Percentiles rank a stretch among this genome's conserved stretches.
phyloP scores from a whole-genome alignment of 1,139 yeast species.

The Suhomyces kunorum region DNA sequence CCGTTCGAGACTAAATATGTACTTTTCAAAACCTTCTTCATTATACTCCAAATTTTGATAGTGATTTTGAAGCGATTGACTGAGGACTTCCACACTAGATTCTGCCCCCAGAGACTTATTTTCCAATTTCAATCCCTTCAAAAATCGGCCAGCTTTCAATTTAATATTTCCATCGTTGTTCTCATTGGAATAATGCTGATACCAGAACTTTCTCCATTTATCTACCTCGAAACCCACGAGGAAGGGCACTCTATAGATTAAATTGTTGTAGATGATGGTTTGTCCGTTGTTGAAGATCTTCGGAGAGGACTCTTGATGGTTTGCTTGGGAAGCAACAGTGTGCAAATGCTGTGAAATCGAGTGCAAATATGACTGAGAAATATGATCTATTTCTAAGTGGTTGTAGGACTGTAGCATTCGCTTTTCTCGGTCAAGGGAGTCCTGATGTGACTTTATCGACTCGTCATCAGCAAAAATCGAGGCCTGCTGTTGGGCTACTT shows the following conservation, averaged over 20 bases:
- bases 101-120: background rate
- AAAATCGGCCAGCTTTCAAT: conserved; percentile 4
- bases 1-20: background rate
- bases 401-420: conserved; percentile 1
- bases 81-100: background rate
- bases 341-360: background rate
- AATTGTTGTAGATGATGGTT: conserved; percentile 5
- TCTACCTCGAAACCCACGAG: conserved; percentile 1
- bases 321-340: background rate
- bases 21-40: background rate
- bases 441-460: conserved; percentile 4
- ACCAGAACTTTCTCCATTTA: conserved; percentile 18
- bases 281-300: conserved; percentile 2
- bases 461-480: conserved; percentile 6
- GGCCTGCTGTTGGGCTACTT: conserved; percentile 10
- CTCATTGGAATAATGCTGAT: conserved; percentile 1
- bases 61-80: background rate
- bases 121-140: background rate
- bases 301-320: background rate
- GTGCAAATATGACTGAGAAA: background rate
- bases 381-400: conserved; percentile 4
- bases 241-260: conserved; percentile 7
- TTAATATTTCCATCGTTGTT: background rate
- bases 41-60: too few species aligned
- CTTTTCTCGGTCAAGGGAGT: conserved; percentile 1